These are phyloP conservation scores for Debaryomyces singareniensis DNA, from an alignment of 1,139 yeast genomes.

Conservation along the genomic window DNA sequence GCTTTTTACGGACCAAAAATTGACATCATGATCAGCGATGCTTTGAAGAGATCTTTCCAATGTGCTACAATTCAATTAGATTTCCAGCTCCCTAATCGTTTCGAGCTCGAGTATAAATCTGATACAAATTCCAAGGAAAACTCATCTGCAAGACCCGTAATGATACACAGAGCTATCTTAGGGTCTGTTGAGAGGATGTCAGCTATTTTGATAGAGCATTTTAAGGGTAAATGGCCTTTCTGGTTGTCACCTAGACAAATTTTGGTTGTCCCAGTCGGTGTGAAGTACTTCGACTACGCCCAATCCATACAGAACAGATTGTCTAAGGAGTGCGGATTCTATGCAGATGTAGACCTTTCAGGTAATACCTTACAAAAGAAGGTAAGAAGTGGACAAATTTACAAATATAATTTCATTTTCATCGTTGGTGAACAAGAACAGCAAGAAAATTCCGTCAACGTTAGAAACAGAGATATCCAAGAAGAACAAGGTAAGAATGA, in stretches of 20 bases:
- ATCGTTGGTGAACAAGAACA: constrained; percentile 95
- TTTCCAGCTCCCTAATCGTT: constrained; percentile 92
- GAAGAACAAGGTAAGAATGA: constrained; percentile 86
- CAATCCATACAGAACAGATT: constrained; percentile 66
- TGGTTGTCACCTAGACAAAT: constrained; percentile 98
- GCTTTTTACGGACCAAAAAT: constrained; percentile 99
- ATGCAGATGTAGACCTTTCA: constrained; percentile 84
- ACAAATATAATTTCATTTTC: constrained; percentile 88
- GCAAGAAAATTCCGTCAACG: constrained; percentile 69
- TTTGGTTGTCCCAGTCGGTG: constrained; percentile 92
- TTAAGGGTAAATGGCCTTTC: constrained; percentile 98
- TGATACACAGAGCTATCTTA: constrained; percentile 97
- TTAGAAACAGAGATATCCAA: constrained; percentile 85
- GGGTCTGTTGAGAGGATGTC: constrained; percentile 99
- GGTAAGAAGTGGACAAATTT: constrained; percentile 90
- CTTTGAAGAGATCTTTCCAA: constrained; percentile 91
- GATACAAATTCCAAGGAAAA: constrained; percentile 50
- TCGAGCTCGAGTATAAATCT: constrained; percentile 79
- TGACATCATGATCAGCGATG: constrained; percentile 89
- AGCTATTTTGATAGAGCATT: constrained; percentile 94
- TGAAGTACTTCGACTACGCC: constrained; percentile 85
- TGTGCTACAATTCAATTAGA: constrained; percentile 97
- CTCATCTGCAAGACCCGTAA: constrained; percentile 66
- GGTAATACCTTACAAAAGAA: constrained; percentile 96
- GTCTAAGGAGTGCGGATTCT: constrained; percentile 61